Conservation (phyloP, 306 rosid genomes). For the Herpetospermum pedunculosum region DNA sequence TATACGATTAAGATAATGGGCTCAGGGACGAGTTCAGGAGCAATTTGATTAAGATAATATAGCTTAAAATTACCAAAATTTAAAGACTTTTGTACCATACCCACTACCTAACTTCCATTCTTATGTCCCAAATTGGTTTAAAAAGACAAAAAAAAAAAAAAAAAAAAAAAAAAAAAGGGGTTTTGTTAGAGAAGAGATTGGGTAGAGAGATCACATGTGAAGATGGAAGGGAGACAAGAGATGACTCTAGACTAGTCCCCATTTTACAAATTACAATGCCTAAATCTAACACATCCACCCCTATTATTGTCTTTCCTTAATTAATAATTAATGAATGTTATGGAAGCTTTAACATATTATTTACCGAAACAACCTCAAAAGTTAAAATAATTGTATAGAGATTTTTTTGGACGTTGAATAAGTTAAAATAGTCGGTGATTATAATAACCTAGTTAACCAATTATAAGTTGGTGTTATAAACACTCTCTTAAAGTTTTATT, state of each 20-base stretch:
- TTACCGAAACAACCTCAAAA: neutral
- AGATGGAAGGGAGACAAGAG: constrained; percentile 4
- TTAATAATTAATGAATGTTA: neutral
- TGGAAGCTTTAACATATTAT: neutral
- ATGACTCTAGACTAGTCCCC: neutral
- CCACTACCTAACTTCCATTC: neutral
- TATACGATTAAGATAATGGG: no score
- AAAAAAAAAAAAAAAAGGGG: neutral
- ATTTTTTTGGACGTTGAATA: no score
- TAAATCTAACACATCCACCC: neutral
- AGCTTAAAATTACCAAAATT: neutral
- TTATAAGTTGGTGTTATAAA: no score
- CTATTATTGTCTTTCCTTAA: neutral
- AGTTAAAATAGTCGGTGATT: no score
- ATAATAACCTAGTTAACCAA: no score
- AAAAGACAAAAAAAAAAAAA: neutral
- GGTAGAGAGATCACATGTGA: neutral
- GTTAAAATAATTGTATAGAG: no score
- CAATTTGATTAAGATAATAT: no score
- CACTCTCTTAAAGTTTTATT: no score
- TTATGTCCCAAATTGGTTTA: neutral
- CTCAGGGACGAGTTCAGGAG: no score
- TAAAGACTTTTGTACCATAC: neutral
- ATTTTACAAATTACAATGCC: neutral
- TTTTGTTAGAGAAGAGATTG: neutral